Evolutionary conservation across 139 green algal genomes (phyloP).

Genomic region (Chlamydomonas schloesseri): DNA sequence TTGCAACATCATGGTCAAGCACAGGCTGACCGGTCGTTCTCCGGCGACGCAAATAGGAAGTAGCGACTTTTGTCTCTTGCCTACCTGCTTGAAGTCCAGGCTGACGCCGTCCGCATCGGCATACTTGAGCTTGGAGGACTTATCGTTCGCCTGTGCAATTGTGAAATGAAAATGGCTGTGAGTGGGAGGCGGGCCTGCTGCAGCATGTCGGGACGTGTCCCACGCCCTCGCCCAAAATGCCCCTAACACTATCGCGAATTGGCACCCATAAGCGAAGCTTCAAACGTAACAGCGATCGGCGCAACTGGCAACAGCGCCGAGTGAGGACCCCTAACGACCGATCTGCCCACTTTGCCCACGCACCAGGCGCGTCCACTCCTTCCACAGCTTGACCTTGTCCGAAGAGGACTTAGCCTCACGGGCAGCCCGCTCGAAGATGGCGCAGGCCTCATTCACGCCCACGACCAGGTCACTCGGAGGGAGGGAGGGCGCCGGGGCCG

Average conservation of each 20-base stretch:
- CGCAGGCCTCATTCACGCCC: constrained; percentile 21
- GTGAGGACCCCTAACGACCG: too few relatives aligned
- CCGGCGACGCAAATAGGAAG: too few relatives aligned
- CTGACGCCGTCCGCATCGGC: constrained; percentile 36
- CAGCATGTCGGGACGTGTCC: background rate
- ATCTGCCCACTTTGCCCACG: background rate
- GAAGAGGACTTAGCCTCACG: constrained; percentile 15
- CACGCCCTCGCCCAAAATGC: too few relatives aligned
- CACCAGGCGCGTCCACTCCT: constrained; percentile 57
- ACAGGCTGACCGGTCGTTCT: too few relatives aligned
- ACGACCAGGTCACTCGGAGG: constrained; percentile 19
- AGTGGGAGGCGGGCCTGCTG: background rate
- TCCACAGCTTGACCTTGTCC: constrained; percentile 59
- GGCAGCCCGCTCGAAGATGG: constrained; percentile 35
- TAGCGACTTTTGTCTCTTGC: too few relatives aligned
- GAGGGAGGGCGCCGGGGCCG: background rate
- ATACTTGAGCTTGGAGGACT: constrained; percentile 51
- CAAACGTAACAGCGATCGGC: too few relatives aligned
- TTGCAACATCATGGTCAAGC: background rate
- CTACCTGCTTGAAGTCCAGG: constrained; percentile 56
- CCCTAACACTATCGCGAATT: too few relatives aligned
- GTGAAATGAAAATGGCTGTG: background rate
- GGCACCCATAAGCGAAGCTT: too few relatives aligned
- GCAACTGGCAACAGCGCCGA: background rate
- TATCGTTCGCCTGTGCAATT: constrained; percentile 45